phyloP scores from a whole-genome alignment of 1,284 basidiomycete genomes.

The Ceratobasidium sp. region DNA sequence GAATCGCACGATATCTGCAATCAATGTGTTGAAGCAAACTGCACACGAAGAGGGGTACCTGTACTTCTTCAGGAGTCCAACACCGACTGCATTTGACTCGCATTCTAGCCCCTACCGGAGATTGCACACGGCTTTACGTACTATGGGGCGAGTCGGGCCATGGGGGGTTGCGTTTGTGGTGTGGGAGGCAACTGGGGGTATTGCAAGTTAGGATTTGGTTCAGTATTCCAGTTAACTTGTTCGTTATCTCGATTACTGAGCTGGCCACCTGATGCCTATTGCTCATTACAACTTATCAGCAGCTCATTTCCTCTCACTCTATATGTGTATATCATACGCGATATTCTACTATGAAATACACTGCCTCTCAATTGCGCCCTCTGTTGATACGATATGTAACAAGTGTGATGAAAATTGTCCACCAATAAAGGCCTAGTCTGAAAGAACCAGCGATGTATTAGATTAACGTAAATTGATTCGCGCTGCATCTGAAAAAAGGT shows the following conservation, averaged over 20 bases:
- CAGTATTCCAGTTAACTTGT: too few species aligned
- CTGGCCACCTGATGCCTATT: too few species aligned
- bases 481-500: background rate
- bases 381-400: background rate
- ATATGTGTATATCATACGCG: too few species aligned
- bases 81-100: slow-evolving; percentile 7
- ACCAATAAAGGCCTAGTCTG: slow-evolving; percentile 9
- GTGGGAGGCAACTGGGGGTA: slow-evolving; percentile 70
- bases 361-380: too few species aligned
- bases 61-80: slow-evolving; percentile 19
- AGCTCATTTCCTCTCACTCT: too few species aligned
- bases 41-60: slow-evolving; percentile 15
- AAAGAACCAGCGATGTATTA: background rate
- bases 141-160: slow-evolving; percentile 74
- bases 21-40: slow-evolving; percentile 12
- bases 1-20: background rate
- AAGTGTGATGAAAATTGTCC: background rate
- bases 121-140: slow-evolving; percentile 58
- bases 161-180: slow-evolving; percentile 81
- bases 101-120: slow-evolving; percentile 44
- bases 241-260: too few species aligned
- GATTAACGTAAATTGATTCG: slow-evolving; percentile 1
- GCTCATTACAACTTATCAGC: too few species aligned
- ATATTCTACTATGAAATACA: too few species aligned
- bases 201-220: slow-evolving; percentile 11